Evolutionary conservation across 805 yeast species (phyloP).

Genomic region (Kurtzmaniella cleridarum): DNA sequence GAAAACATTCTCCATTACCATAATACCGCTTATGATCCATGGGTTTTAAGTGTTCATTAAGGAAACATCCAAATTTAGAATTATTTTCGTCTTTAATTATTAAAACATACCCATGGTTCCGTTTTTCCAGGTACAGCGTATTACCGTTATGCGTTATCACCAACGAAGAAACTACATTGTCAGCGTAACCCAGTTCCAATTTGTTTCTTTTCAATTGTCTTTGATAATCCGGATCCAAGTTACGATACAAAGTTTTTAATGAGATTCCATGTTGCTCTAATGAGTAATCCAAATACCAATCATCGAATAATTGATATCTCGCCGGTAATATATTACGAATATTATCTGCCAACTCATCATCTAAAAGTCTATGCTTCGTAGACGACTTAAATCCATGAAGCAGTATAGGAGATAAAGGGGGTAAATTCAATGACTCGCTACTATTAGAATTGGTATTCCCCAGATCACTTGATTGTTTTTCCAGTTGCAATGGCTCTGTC

Average conservation of each 20-base stretch:
- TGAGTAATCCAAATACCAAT: conserved; percentile 78
- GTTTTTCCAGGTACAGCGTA: conserved; percentile 12
- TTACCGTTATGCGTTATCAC: conserved; percentile 15
- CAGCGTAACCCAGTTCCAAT: conserved; percentile 31
- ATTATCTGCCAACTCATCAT: conserved; percentile 65
- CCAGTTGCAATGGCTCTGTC: neutral
- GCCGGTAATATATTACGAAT: conserved; percentile 71
- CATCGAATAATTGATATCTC: conserved; percentile 67
- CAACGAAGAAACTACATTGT: conserved; percentile 26
- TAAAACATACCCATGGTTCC: conserved; percentile 66
- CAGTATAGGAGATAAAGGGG: conserved; percentile 51
- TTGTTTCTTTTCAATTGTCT: conserved; percentile 12
- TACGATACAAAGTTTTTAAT: conserved; percentile 66
- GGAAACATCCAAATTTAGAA: conserved; percentile 70
- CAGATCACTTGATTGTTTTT: neutral
- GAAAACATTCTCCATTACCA: conserved; percentile 94
- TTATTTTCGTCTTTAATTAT: conserved; percentile 62
- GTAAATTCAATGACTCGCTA: conserved; percentile 9
- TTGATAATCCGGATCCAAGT: conserved; percentile 42
- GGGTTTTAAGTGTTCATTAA: conserved; percentile 68
- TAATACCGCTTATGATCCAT: conserved; percentile 69
- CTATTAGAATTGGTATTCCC: neutral
- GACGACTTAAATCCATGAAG: conserved; percentile 55
- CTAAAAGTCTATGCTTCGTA: conserved; percentile 56
- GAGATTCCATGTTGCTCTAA: conserved; percentile 92